phyloP scores from a whole-genome alignment of 108 stramenopile genomes.

The Chaetoceros tenuissimus region DNA sequence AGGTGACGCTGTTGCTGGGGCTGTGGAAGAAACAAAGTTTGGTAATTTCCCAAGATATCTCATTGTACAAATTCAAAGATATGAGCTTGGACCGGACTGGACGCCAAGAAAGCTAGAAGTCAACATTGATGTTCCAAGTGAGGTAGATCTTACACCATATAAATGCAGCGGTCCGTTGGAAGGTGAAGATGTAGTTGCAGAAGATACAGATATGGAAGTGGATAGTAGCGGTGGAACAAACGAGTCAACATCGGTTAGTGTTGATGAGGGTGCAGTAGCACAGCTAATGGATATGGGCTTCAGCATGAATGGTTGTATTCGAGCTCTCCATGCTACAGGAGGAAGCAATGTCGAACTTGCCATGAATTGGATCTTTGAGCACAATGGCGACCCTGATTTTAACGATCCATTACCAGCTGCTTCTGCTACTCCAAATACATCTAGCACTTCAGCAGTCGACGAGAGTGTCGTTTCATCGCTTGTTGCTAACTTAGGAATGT shows the following conservation, averaged over 20 bases:
- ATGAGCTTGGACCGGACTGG: slow-evolving; percentile 89
- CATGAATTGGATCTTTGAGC: slow-evolving; percentile 97
- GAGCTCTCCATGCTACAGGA: slow-evolving; percentile 84
- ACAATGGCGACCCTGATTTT: slow-evolving; percentile 95
- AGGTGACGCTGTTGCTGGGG: slow-evolving; percentile 42
- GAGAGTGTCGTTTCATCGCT: slow-evolving; percentile 68
- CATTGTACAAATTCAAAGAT: slow-evolving; percentile 88
- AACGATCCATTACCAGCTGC: slow-evolving; percentile 76
- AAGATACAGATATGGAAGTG: slow-evolving; percentile 16
- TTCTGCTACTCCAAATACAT: slow-evolving; percentile 12
- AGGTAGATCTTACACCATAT: slow-evolving; percentile 68
- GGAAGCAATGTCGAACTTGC: slow-evolving; percentile 88
- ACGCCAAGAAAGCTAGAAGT: slow-evolving; percentile 92
- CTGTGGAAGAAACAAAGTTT: slow-evolving; percentile 46
- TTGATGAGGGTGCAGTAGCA: slow-evolving; percentile 71
- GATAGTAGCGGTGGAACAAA: slow-evolving; percentile 9
- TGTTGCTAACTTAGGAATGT: slow-evolving; percentile 85
- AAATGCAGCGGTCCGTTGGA: slow-evolving; percentile 67
- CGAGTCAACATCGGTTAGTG: slow-evolving; percentile 25
- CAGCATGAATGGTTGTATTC: slow-evolving; percentile 86
- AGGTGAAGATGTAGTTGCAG: slow-evolving; percentile 84
- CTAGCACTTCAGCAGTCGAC: slow-evolving; percentile 32
- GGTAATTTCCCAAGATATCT: slow-evolving; percentile 92
- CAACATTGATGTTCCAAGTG: slow-evolving; percentile 85
- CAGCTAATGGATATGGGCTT: slow-evolving; percentile 98